Base-by-base conservation (phyloP, 805 yeast species). In the Candida ascalaphidarum region DNA sequence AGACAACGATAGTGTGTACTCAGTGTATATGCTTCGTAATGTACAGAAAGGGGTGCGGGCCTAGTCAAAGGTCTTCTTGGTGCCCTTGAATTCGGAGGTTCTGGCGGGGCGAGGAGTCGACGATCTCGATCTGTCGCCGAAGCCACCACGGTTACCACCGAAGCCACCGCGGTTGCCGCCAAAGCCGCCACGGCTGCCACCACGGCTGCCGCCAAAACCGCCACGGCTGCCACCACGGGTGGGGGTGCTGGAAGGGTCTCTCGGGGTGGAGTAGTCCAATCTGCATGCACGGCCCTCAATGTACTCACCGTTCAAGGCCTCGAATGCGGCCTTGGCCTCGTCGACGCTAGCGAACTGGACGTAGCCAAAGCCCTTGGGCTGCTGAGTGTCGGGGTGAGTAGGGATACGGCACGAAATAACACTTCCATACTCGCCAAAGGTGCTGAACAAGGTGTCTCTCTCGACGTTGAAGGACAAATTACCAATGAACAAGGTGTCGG, bases 311-410 rank as follows among this genome's bases (percentile, higher is more conserved):
- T 84, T 82, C 62, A 86, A 61, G 33, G 81, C 88, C 40, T 80
- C 85, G 39, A 82, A 64, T 32, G 97, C 97, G 37, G 77, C 73
- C 61, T 79, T 74, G 45, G 98, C 96, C 58, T 84, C 95, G 25
- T 88, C 97, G 40, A 82, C 68, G 34, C 80, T 70, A 25, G 81
- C 68, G 55, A 74, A 89, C 67, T 92, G 97, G 33, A 89, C 96
- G 63, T 92, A 92, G 43, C 97, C 98, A 66, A 92, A 92, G 45
- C 98, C 98, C 76, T 92, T 92, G 61, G 95, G 94, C 68, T 89
- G 96, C 60, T 86, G 94, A 41, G 97, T 88, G 61, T 89, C 97
- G 52, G 96, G 96, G 67, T 92, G 94, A 24, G 97, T 89, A 60
- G 98, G 98, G 44, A 92, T 68, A 70, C 98, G 81, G 46, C 86